Evolutionary conservation across 1,284 basidiomycete species (phyloP).

Genomic region (Apiotrichum gracile): DNA sequence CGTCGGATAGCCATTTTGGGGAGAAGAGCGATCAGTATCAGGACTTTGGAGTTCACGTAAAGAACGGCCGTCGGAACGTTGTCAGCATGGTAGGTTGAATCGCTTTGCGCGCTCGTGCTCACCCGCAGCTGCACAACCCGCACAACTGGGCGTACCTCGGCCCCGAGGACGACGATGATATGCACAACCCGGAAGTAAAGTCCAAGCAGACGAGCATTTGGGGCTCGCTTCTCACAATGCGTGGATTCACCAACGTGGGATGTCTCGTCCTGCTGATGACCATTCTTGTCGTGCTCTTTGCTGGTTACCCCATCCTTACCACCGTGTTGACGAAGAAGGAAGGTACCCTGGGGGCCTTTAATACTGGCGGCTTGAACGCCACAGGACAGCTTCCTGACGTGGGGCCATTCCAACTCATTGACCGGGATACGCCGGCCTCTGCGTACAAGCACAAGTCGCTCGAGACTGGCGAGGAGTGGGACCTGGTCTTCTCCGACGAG

Average conservation of each 20-base stretch:
- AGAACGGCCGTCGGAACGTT: background rate
- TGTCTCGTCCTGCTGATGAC: constrained; percentile 55
- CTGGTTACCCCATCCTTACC: constrained; percentile 71
- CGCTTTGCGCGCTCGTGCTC: no score
- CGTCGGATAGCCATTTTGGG: no score
- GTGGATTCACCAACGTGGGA: constrained; percentile 11
- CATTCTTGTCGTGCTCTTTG: constrained; percentile 54
- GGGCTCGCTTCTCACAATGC: constrained; percentile 4
- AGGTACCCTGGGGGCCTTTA: constrained; percentile 50
- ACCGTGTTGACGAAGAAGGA: constrained; percentile 25
- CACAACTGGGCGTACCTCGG: constrained; percentile 26
- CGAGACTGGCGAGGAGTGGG: constrained; percentile 65
- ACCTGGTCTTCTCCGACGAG: constrained; percentile 87
- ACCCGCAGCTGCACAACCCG: constrained; percentile 26
- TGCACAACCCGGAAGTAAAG: constrained; percentile 38
- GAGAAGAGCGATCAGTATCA: background rate
- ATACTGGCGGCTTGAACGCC: constrained; percentile 67
- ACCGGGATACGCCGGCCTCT: constrained; percentile 60
- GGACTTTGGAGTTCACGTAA: background rate
- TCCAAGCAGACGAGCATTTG: constrained; percentile 9
- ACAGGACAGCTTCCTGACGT: constrained; percentile 50
- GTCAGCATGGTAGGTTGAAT: background rate
- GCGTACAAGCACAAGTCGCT: constrained; percentile 55
- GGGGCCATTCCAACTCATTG: constrained; percentile 52
- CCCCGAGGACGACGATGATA: constrained; percentile 44